Percentiles rank a stretch among this genome's conserved stretches.
Evolutionary conservation across 2,329 filamentous ascomycete species (phyloP).

Genomic region (Calonectria hawksworthii): DNA sequence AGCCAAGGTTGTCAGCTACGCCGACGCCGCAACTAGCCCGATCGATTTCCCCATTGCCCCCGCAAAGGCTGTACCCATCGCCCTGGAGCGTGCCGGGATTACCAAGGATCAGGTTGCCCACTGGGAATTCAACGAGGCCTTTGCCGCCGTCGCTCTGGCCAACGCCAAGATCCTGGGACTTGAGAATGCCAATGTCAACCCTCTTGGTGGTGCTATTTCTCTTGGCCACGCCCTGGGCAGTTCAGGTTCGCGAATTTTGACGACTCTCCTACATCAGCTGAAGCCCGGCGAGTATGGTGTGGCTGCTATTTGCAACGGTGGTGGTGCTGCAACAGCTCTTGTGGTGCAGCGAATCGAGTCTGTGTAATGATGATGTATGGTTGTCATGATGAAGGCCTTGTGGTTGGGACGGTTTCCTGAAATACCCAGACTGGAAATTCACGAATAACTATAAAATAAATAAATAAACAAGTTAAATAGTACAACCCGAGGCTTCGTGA

Average conservation of each 20-base stretch:
- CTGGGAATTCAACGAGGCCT: slow-evolving; percentile 99
- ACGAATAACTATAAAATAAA: slow-evolving; percentile 2
- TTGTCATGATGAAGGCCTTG: neutral
- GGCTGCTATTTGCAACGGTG: slow-evolving; percentile 97
- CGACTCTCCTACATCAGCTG: slow-evolving; percentile 91
- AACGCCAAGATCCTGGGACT: slow-evolving; percentile 94
- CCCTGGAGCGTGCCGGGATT: slow-evolving; percentile 89
- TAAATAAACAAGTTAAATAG: neutral
- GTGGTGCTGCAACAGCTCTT: slow-evolving; percentile 90
- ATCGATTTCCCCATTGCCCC: slow-evolving; percentile 97
- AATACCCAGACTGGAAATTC: neutral
- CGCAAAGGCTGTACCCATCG: slow-evolving; percentile 91
- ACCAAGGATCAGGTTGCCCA: slow-evolving; percentile 91
- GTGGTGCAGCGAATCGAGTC: slow-evolving; percentile 87
- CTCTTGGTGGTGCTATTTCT: slow-evolving; percentile 90
- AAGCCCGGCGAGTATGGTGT: slow-evolving; percentile 94
- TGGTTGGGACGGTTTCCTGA: neutral
- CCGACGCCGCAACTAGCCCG: slow-evolving; percentile 90
- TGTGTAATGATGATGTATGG: slow-evolving; percentile 53
- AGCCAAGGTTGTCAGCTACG: slow-evolving; percentile 87
- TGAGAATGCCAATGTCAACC: slow-evolving; percentile 85
- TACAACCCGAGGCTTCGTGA: neutral
- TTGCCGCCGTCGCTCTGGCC: slow-evolving; percentile 94
- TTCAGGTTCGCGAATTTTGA: slow-evolving; percentile 91
- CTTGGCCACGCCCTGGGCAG: slow-evolving; percentile 93